phyloP scores from a whole-genome alignment of 2,329 filamentous ascomycete species.

The Arthrobotrys musiformis region DNA sequence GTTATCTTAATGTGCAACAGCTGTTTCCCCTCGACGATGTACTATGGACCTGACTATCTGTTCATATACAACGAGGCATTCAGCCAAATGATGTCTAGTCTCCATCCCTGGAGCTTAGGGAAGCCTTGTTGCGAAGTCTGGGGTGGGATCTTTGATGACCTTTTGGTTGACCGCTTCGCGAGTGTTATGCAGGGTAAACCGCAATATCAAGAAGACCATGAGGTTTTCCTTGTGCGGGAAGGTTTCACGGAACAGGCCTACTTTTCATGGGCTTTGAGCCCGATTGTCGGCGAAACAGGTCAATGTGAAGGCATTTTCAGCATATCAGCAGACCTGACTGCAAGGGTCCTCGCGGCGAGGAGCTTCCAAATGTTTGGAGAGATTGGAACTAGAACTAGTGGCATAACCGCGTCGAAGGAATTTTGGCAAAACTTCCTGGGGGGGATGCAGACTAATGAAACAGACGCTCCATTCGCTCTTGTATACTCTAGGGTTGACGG shows the following conservation, averaged over 20 bases:
- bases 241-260: slow-evolving; percentile 62
- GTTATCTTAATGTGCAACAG: slow-evolving; percentile 78
- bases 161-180: slow-evolving; percentile 66
- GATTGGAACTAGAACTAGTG: slow-evolving; percentile 69
- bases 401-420: slow-evolving; percentile 48
- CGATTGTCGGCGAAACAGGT: slow-evolving; percentile 53
- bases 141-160: slow-evolving; percentile 72
- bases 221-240: slow-evolving; percentile 76
- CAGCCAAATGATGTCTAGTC: slow-evolving; percentile 76
- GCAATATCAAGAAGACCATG: slow-evolving; percentile 81
- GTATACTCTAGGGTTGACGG: slow-evolving; percentile 66
- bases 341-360: slow-evolving; percentile 55
- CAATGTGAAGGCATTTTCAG: slow-evolving; percentile 52
- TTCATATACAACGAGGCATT: slow-evolving; percentile 79
- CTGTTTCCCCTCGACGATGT: slow-evolving; percentile 80
- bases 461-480: slow-evolving; percentile 31
- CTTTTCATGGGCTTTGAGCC: slow-evolving; percentile 57
- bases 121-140: slow-evolving; percentile 76
- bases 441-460: slow-evolving; percentile 37
- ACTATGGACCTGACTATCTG: slow-evolving; percentile 76
- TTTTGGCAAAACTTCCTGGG: slow-evolving; percentile 57
- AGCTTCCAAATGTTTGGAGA: slow-evolving; percentile 57
- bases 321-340: slow-evolving; percentile 57
- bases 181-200: slow-evolving; percentile 76
- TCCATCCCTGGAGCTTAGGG: slow-evolving; percentile 79